phyloP scores from a whole-genome alignment of 1,284 basidiomycete species.

The Cryptococcus sp. region DNA sequence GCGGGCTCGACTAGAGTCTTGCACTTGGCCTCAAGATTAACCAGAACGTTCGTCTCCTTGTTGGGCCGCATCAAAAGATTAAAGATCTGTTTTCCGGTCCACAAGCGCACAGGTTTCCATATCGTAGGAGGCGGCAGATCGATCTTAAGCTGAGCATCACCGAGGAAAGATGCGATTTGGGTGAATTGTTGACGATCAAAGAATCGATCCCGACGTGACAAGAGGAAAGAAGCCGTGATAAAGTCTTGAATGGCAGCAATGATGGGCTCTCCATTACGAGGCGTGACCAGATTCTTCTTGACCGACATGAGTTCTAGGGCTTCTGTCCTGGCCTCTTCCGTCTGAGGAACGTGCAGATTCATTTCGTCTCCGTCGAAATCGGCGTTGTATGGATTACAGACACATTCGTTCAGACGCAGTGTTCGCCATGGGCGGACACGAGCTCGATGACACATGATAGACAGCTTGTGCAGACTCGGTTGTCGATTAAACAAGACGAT shows the following conservation, averaged over 20 bases:
- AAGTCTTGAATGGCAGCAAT: constrained; percentile 98
- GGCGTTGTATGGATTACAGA: constrained; percentile 98
- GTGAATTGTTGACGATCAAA: constrained; percentile 93
- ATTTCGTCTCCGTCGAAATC: constrained; percentile 99
- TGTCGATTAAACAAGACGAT: constrained; percentile 98
- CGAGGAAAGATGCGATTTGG: constrained; percentile 93
- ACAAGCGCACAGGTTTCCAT: constrained; percentile 85
- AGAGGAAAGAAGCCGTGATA: constrained; percentile 93
- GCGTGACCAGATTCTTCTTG: constrained; percentile 95
- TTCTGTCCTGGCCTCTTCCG: constrained; percentile 96
- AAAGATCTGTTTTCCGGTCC: constrained; percentile 99
- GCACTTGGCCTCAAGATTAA: constrained; percentile 97
- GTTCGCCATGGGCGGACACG: constrained; percentile 92
- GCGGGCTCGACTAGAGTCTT: constrained; percentile 85
- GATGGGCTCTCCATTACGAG: constrained; percentile 95
- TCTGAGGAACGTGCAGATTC: constrained; percentile 99
- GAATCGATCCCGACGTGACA: constrained; percentile 89
- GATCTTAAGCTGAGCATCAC: constrained; percentile 85
- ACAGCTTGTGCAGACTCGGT: constrained; percentile 95
- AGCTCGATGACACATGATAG: constrained; percentile 97
- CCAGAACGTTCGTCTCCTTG: constrained; percentile 71
- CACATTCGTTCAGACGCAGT: constrained; percentile 97
- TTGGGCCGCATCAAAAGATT: constrained; percentile 95
- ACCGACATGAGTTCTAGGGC: constrained; percentile 97
- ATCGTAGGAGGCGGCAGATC: constrained; percentile 94